Base-by-base conservation (phyloP, 352 stramenopile genomes). In the Phytophthora nicotianae region DNA sequence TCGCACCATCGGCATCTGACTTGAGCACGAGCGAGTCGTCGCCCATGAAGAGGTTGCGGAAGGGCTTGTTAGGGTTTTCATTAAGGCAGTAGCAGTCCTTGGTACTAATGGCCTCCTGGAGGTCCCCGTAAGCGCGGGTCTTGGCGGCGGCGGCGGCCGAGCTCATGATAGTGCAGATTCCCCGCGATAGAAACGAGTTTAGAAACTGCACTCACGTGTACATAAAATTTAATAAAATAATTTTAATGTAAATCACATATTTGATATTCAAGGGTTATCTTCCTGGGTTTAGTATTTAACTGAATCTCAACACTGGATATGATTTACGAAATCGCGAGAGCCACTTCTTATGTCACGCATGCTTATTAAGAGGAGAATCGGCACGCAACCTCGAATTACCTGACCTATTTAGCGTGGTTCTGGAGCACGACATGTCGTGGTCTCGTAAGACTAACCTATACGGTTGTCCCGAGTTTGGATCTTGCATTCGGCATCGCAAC, bases 21-120 rank as follows among this genome's bases (percentile, higher is more conserved):
- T 91, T 86, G 52, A 94, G 74, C 54, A 80, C 54, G 41, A 94
- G 78, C 61, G 83, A 89, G 48, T 81, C 79, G 69, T 94, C 83
- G 49, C 85, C 79, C 26, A 87, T 78, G 50, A 94, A 94, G 23
- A 94, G 72, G 65, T 94, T 94, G 47, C 62, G 61, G 67, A 90
- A 90, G 38, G 79, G 72, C 27, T 80, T 75, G 64, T 74, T 91
- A 7, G 81, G 77, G 61, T 92, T 72, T 55, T 91, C 85, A 42
- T 94, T 94, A 23, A 94, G 68, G 56, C 84, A 93, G 62, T 91
- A 93, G 69, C 79, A 88, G 48, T 83, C 78, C 40, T 75, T 75
- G 47, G 55, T 68, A 52, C 70, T 87, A 70, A 91, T 86, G 35
- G 62, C 55, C 32, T 85, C 83, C 29, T 71, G 62, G 33, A 94